phyloP scores from a whole-genome alignment of 2,329 filamentous ascomycete genomes.

The Aspergillus sojae region DNA sequence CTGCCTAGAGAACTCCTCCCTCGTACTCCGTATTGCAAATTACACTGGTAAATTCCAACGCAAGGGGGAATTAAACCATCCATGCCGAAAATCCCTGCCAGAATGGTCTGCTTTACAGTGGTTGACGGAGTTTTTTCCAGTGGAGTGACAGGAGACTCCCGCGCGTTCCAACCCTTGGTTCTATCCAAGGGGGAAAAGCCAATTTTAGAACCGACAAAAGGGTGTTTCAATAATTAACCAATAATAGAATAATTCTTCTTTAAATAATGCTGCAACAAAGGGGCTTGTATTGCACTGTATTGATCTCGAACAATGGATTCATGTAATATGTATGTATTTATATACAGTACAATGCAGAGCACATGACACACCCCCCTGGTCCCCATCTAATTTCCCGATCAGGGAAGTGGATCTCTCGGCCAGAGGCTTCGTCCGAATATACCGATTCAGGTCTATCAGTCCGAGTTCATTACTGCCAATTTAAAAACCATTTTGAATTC shows the following conservation, averaged over 20 bases:
- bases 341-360: not conserved
- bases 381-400: too few relatives aligned
- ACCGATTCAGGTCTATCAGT: too few relatives aligned
- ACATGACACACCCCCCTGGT: too few relatives aligned
- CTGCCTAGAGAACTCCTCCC: not conserved
- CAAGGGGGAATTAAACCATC: not conserved
- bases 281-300: not conserved
- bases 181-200: not conserved
- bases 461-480: too few relatives aligned
- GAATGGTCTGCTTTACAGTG: not conserved
- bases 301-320: not conserved
- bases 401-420: too few relatives aligned
- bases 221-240: not conserved
- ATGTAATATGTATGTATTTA: not conserved
- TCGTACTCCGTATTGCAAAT: not conserved
- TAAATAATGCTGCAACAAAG: not conserved
- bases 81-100: not conserved
- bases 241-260: not conserved
- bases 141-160: not conserved
- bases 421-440: too few relatives aligned
- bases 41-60: not conserved
- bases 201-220: not conserved
- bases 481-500: too few relatives aligned
- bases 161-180: not conserved
- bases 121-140: not conserved